These are phyloP conservation scores for Ascochyta lentis DNA, from an alignment of 2,329 filamentous ascomycete species.

Conservation along the genomic window DNA sequence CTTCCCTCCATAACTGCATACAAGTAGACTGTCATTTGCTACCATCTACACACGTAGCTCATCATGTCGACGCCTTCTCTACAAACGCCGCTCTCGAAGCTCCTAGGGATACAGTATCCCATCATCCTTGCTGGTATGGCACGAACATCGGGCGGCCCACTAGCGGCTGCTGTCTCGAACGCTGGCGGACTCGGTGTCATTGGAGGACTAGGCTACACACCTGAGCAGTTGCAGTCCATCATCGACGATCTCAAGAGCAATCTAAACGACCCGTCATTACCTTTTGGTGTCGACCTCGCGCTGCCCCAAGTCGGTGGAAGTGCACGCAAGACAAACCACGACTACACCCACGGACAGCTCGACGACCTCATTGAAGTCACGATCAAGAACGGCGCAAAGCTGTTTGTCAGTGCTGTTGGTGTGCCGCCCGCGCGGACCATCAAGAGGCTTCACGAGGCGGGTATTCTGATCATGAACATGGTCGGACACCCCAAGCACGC, in stretches of 20 bases:
- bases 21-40: not conserved
- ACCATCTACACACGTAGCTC: not conserved
- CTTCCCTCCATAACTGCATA: slow-evolving; percentile 1
- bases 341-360: slow-evolving; percentile 89
- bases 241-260: slow-evolving; percentile 84
- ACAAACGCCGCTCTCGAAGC: slow-evolving; percentile 52
- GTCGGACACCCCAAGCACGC: slow-evolving; percentile 92
- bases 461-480: slow-evolving; percentile 95
- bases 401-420: slow-evolving; percentile 90
- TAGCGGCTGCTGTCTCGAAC: slow-evolving; percentile 66
- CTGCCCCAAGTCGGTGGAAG: slow-evolving; percentile 85
- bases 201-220: slow-evolving; percentile 57
- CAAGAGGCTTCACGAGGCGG: slow-evolving; percentile 76
- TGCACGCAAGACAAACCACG: slow-evolving; percentile 91
- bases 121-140: slow-evolving; percentile 96
- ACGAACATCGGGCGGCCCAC: slow-evolving; percentile 62
- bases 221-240: slow-evolving; percentile 76
- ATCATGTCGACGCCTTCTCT: slow-evolving; percentile 44
- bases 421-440: slow-evolving; percentile 79
- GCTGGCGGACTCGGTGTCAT: slow-evolving; percentile 78
- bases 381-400: slow-evolving; percentile 78
- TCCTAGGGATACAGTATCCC: slow-evolving; percentile 85
- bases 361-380: slow-evolving; percentile 88
- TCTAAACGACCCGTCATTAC: slow-evolving; percentile 70
- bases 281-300: slow-evolving; percentile 91